Evolutionary conservation across 1,139 yeast genomes (phyloP).

Genomic region (Torulaspora pretoriensis): DNA sequence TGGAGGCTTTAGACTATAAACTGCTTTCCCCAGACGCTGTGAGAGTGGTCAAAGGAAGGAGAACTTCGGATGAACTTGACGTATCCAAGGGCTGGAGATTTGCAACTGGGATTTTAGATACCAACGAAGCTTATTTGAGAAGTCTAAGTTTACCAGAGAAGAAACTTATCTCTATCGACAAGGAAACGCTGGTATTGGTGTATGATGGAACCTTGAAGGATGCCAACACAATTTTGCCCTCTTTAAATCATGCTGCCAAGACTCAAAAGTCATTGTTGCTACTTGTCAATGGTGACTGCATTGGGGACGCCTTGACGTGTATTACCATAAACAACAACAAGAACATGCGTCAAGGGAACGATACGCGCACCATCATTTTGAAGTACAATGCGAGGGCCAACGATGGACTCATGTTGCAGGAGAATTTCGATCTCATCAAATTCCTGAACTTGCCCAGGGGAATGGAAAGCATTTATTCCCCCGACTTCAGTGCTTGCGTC

Average conservation of each 20-base stretch:
- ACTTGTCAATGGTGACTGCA: conserved; percentile 29
- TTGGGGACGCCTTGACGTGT: conserved; percentile 32
- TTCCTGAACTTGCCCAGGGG: conserved; percentile 32
- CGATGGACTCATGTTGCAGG: conserved; percentile 21
- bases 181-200: conserved; percentile 26
- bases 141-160: conserved; percentile 28
- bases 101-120: conserved; percentile 26
- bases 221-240: conserved; percentile 29
- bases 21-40: conserved; percentile 31
- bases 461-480: conserved; percentile 29
- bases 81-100: conserved; percentile 34
- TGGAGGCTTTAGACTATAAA: conserved; percentile 26
- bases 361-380: conserved; percentile 22
- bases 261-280: conserved; percentile 26
- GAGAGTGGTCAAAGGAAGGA: conserved; percentile 30
- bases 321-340: conserved; percentile 35
- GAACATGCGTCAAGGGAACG: conserved; percentile 24
- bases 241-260: conserved; percentile 28
- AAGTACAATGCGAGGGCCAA: conserved; percentile 26
- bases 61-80: conserved; percentile 28
- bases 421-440: conserved; percentile 25
- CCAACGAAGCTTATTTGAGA: conserved; percentile 30
- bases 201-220: conserved; percentile 32
- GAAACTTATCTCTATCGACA: conserved; percentile 27
- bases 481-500: conserved; percentile 26